These are phyloP conservation scores for Sporisorium sorghi DNA, from an alignment of 1,284 basidiomycete genomes.

Conservation along the genomic window DNA sequence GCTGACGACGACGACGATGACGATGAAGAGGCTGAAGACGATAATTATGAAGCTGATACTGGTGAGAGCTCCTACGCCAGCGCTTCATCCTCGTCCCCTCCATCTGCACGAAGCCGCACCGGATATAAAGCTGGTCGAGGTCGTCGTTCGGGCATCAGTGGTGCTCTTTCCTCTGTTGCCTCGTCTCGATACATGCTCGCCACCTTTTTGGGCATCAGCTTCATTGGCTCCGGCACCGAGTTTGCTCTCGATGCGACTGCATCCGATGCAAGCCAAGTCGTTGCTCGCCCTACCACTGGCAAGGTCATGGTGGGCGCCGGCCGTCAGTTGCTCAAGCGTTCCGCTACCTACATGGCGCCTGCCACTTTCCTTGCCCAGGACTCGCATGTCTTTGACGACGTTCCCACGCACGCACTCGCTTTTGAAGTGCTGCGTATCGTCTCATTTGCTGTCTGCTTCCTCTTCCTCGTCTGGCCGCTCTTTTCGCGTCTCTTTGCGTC, in stretches of 20 bases:
- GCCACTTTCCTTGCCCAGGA: conserved; percentile 16
- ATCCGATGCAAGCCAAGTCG: conserved; percentile 18
- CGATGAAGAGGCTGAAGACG: conserved; percentile 55
- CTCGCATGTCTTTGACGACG: conserved; percentile 50
- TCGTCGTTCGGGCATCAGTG: conserved; percentile 23
- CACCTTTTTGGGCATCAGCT: conserved; percentile 61
- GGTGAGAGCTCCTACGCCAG: conserved; percentile 38
- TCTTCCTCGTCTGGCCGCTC: conserved; percentile 53
- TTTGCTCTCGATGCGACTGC: conserved; percentile 36
- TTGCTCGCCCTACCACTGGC: conserved; percentile 40
- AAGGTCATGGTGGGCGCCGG: conserved; percentile 55
- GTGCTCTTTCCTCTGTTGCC: conserved; percentile 28
- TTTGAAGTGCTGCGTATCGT: conserved; percentile 57
- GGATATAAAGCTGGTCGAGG: conserved; percentile 24
- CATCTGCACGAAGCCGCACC: conserved; percentile 33
- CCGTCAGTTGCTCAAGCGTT: conserved; percentile 65
- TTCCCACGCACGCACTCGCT: conserved; percentile 56
- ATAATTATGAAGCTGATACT: conserved; percentile 45
- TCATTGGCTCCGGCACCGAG: conserved; percentile 58
- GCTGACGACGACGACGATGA: conserved; percentile 51
- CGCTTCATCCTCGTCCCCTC: conserved; percentile 39
- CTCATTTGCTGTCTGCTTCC: conserved; percentile 47
- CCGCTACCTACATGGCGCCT: conserved; percentile 37
- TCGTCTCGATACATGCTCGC: conserved; percentile 65
- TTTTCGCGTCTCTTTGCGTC: conserved; percentile 29